Evolutionary conservation across 371 early-diverging fungal species (phyloP), one percentile per base, ranked within the genome.

Genomic region (Mucor velutinosus): DNA sequence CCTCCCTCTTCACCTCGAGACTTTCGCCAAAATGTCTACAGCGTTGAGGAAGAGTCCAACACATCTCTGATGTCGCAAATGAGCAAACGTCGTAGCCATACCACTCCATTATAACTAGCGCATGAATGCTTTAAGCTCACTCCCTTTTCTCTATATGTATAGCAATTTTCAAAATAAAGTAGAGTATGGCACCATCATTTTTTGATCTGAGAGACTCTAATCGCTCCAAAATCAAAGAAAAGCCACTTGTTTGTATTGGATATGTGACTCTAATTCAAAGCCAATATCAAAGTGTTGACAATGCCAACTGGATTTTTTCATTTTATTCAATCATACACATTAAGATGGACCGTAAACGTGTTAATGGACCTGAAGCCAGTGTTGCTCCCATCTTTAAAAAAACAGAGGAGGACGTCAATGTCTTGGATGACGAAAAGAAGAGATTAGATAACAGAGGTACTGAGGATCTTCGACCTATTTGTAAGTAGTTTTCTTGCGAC

Each of bases 281-380:
- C 25, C 27, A 27, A 23, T 23, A 23, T 49, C 51, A 51, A 25
- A 25, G 51, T 12, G 25, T 25, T 49, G 21, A 21, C 25, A 21
- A 51, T 51, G 51, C 23, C 51, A 51, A 51, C 23, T 27, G 51
- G 21, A 51, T 51, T 51, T 51, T 51, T 51, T 51, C 23, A 25
- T 23, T 51, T 51, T 17, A 56, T 32, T 14, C 29, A 32, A 56
- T 10, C 19, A 56, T 4, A 27, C 32, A 57, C 19, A 21, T 41
- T 19, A 62, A 32, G 57, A 86, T 88, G 87, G 94, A 93, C 83
- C 85, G 93, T 62, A 88, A 87, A 75, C 83, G 92, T 70, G 89
- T 93, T 32, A 83, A 83, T 72, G 94, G 94, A 35, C 94, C 94
- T 2, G 89, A 89, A 71, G 71, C 81, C 57, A 92, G 90, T 66